These are phyloP conservation scores for Volvox reticuliferus DNA, from an alignment of 139 green algal species.

Conservation along the genomic window DNA sequence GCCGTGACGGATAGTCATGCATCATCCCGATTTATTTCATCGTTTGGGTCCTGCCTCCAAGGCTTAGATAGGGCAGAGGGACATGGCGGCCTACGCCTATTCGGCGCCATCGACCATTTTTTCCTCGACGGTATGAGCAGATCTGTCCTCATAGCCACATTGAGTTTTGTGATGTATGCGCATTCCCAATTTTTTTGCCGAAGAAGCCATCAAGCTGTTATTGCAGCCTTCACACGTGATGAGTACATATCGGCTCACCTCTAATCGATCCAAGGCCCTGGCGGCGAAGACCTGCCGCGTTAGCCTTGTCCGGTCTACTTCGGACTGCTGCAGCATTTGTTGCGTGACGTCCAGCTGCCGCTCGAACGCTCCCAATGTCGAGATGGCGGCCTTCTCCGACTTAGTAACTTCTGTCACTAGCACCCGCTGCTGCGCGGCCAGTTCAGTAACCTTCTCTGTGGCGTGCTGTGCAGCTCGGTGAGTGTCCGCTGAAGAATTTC, in stretches of 20 bases:
- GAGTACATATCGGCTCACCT: background rate
- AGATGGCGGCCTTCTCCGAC: background rate
- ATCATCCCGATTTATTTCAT: no score
- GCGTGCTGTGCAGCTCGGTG: constrained; percentile 6
- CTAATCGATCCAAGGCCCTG: background rate
- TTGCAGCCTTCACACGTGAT: no score
- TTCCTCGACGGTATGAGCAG: no score
- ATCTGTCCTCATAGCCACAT: no score
- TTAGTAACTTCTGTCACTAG: constrained; percentile 2
- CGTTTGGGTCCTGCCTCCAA: no score
- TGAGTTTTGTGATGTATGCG: no score
- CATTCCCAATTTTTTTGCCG: no score
- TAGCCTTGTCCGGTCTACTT: constrained; percentile 29
- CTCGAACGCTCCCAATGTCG: constrained; percentile 10
- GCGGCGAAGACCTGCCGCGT: constrained; percentile 38
- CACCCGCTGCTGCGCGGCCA: constrained; percentile 18
- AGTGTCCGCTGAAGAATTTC: background rate
- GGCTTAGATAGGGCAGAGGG: no score
- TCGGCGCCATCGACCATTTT: no score
- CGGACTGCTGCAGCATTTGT: constrained; percentile 35
- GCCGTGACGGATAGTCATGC: no score
- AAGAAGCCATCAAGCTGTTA: no score
- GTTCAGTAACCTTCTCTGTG: background rate
- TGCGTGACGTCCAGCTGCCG: constrained; percentile 32
- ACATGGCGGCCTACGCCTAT: no score